Evolutionary conservation across 176 grass and related monocot species (phyloP), one percentile per base, ranked within the genome.

Genomic region (Oryza punctata): DNA sequence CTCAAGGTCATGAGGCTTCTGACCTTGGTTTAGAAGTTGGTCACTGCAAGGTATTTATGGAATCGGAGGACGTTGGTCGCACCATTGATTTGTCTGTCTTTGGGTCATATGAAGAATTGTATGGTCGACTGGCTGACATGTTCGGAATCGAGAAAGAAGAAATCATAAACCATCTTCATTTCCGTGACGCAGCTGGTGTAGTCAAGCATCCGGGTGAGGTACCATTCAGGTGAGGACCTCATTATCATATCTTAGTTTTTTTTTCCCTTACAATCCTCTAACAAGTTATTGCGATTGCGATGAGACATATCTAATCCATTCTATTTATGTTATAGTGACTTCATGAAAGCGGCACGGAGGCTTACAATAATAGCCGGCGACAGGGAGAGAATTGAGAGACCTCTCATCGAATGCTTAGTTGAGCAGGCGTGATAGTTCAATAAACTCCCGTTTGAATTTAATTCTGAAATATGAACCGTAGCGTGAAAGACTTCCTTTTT

Each of bases 11-110:
- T 0, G 72, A 84, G 38, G 59, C 67, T 63, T 91, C 87, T 28
- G 84, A 86, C 23, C 63, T 95, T 70, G 90, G 90, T 26, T 75
- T 88, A 35, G 85, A 95, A 67, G 69, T 44, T 21, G 93, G 88
- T 4, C 88, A 88, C 66, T 95, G 93, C 88, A 95, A 89, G 54
- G 87, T 92, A 40, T 89, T 93, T 73, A 79, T 90, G 85, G 91
- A 95, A 84, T 92, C 87, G 4, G 93, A 95, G 79, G 90, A 95
- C 81, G 82, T 95, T 21, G 90, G 93, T 78, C 93, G 90, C 63
- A 95, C 88, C 50, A 91, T 95, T 1, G 88, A 95, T 37, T 52
- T 95, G 2, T 92, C 90, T 35, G 85, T 88, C 27, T 90, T 95
- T 29, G 85, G 79, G 2, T 92, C 93, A 37, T 95, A 95, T 3